Evolutionary conservation across 345 rosid species (phyloP).

Genomic region (Schrenkiella parvula): DNA sequence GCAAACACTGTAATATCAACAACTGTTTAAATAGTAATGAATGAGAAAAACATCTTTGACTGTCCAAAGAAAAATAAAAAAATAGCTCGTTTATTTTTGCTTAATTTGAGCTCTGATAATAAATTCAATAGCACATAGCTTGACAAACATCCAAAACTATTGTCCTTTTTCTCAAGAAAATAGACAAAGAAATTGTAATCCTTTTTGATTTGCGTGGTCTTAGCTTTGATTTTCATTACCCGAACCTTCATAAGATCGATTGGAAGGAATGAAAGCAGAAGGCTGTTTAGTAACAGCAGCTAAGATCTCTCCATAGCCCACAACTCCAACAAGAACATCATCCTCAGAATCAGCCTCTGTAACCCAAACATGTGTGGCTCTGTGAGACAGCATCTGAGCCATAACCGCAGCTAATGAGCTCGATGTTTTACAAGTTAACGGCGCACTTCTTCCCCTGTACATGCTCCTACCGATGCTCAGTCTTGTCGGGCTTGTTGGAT

Average conservation of each 20-base stretch:
- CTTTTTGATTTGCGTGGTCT: constrained; percentile 16
- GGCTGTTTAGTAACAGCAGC: constrained; percentile 73
- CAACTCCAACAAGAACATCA: constrained; percentile 78
- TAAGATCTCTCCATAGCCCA: constrained; percentile 83
- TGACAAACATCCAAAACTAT: not conserved
- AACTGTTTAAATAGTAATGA: not conserved
- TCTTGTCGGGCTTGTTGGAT: constrained; percentile 50
- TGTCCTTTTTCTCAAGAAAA: not conserved
- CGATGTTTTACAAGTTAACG: constrained; percentile 77
- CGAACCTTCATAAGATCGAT: constrained; percentile 39
- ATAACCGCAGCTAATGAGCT: constrained; percentile 93
- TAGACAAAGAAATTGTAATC: not conserved
- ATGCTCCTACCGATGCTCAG: constrained; percentile 65
- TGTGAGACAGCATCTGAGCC: constrained; percentile 98
- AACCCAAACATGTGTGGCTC: constrained; percentile 97
- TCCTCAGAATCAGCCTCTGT: constrained; percentile 75
- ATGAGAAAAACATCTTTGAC: not conserved
- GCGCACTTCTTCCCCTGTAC: constrained; percentile 93
- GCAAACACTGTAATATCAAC: not conserved
- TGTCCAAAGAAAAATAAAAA: not conserved
- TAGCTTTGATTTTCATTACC: constrained; percentile 48
- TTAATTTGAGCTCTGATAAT: not conserved
- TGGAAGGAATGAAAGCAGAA: constrained; percentile 36
- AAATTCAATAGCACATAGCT: not conserved
- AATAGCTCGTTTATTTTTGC: not conserved